phyloP scores from a whole-genome alignment of 768 basidiomycete genomes.

The Boletus rex-veris region DNA sequence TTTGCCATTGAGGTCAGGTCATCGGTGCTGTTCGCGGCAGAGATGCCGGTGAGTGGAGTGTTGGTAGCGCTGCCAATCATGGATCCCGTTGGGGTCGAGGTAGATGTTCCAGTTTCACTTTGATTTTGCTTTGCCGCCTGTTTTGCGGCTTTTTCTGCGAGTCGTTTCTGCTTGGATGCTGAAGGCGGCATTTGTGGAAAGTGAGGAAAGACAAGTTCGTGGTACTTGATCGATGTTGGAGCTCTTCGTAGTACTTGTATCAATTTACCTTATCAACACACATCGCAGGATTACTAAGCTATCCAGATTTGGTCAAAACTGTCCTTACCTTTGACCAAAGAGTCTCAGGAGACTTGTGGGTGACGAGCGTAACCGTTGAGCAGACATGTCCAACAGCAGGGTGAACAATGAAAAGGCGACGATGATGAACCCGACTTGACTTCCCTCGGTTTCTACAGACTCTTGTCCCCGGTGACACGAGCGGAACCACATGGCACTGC shows the following conservation, averaged over 20 bases:
- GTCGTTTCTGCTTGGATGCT: constrained; percentile 86
- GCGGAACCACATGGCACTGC: too few relatives aligned
- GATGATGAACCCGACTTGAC: neutral
- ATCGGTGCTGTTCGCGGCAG: constrained; percentile 76
- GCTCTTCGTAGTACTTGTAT: constrained; percentile 2
- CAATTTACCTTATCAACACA: constrained; percentile 18
- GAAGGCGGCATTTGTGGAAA: constrained; percentile 62
- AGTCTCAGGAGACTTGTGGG: too few relatives aligned
- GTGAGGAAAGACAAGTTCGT: constrained; percentile 7
- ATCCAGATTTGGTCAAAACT: constrained; percentile 1
- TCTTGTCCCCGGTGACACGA: too few relatives aligned
- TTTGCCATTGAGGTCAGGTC: constrained; percentile 86
- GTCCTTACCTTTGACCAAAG: too few relatives aligned
- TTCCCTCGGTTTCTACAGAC: neutral
- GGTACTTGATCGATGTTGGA: constrained; percentile 25
- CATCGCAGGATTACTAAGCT: constrained; percentile 27
- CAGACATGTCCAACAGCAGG: too few relatives aligned
- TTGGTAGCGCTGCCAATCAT: constrained; percentile 57
- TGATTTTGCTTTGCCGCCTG: constrained; percentile 53
- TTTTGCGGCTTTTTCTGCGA: constrained; percentile 92
- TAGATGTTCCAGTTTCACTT: constrained; percentile 43
- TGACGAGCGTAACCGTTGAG: too few relatives aligned
- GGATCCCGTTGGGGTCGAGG: constrained; percentile 64
- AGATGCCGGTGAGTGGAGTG: constrained; percentile 82
- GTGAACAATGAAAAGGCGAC: too few relatives aligned